These are phyloP conservation scores for Rhodofomes roseus DNA, from an alignment of 1,284 basidiomycete species.

Conservation along the genomic window DNA sequence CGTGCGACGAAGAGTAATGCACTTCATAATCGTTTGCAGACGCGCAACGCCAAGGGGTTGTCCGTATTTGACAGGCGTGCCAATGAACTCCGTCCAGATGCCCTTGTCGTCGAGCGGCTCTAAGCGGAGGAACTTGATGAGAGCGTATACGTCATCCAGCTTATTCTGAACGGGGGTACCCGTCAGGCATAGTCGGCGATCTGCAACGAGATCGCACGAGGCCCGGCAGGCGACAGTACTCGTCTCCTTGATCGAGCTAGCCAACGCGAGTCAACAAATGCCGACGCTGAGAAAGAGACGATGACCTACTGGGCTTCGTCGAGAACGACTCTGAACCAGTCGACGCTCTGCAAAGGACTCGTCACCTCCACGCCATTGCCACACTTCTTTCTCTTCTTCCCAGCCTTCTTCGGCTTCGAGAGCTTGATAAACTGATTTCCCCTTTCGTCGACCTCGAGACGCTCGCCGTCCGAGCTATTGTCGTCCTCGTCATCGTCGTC, in stretches of 20 bases:
- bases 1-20: conserved; percentile 92
- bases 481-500: conserved; percentile 71
- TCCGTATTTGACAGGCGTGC: conserved; percentile 86
- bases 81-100: conserved; percentile 91
- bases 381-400: conserved; percentile 56
- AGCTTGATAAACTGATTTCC: conserved; percentile 59
- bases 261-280: not conserved
- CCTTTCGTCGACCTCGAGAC: conserved; percentile 63
- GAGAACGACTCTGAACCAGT: conserved; percentile 97
- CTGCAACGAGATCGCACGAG: conserved; percentile 91
- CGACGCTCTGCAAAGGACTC: conserved; percentile 91
- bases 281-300: not conserved
- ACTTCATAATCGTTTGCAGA: conserved; percentile 97
- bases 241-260: conserved; percentile 94
- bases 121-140: conserved; percentile 94
- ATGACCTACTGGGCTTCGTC: conserved; percentile 93
- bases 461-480: conserved; percentile 64
- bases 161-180: conserved; percentile 99
- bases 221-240: conserved; percentile 92
- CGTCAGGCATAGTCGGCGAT: conserved; percentile 90
- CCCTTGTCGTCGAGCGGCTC: conserved; percentile 92
- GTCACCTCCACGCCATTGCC: conserved; percentile 56
- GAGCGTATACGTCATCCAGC: conserved; percentile 94
- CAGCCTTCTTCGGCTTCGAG: conserved; percentile 56
- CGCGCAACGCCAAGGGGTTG: conserved; percentile 90